phyloP scores from a whole-genome alignment of 2,329 filamentous ascomycete species.

The Diaporthe sp. region DNA sequence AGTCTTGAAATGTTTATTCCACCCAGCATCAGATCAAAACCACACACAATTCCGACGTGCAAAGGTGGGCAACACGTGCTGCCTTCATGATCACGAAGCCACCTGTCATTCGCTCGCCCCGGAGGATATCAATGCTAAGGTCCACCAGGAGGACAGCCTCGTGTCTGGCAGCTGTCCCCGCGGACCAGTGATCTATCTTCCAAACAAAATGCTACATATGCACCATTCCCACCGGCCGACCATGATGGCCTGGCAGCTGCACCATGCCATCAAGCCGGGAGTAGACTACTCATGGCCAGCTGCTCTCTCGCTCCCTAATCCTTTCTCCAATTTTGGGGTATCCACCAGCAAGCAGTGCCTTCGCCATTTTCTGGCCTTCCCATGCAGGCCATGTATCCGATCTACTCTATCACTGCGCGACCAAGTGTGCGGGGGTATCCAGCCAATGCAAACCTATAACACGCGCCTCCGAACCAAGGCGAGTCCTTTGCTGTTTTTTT shows the following conservation, averaged over 20 bases:
- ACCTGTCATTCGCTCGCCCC: not conserved
- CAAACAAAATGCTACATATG: not conserved
- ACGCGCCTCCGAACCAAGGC: not conserved
- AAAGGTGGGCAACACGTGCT: not conserved
- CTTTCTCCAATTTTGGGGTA: not conserved
- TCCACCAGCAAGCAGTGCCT: not conserved
- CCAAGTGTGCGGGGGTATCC: conserved; percentile 12
- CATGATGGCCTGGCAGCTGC: not conserved
- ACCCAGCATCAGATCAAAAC: not conserved
- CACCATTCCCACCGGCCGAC: not conserved
- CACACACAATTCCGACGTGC: not conserved
- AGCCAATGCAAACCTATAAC: conserved; percentile 5
- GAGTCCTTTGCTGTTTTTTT: not conserved
- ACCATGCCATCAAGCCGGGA: not conserved
- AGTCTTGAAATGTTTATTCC: not conserved
- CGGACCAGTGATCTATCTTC: not conserved
- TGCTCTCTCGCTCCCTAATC: not conserved
- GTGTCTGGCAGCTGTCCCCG: not conserved
- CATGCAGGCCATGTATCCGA: not conserved
- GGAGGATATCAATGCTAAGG: not conserved
- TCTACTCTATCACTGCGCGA: conserved; percentile 5
- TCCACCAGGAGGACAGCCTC: not conserved
- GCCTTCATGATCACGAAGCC: not conserved
- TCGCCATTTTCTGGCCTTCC: not conserved
- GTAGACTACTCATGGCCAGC: not conserved